phyloP scores from a whole-genome alignment of 2,329 filamentous ascomycete genomes.

The Acrocalymma vagum region DNA sequence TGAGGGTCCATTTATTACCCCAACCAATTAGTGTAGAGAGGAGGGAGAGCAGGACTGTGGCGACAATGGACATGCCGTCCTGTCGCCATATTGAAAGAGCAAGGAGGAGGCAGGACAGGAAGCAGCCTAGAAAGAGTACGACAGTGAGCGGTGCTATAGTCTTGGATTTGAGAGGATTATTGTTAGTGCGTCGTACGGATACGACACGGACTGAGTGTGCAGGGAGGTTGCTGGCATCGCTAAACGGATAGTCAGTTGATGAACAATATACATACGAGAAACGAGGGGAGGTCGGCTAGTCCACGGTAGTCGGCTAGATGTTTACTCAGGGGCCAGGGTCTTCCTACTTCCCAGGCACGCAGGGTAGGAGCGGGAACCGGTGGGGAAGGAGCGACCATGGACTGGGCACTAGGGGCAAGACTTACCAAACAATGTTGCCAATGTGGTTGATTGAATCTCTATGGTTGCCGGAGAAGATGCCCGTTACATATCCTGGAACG shows the following conservation, averaged over 20 bases:
- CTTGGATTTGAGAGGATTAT: constrained; percentile 51
- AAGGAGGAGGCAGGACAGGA: constrained; percentile 53
- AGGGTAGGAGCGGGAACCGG: too few species aligned
- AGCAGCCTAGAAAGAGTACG: constrained; percentile 55
- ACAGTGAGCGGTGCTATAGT: constrained; percentile 55
- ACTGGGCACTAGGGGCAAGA: constrained; percentile 6
- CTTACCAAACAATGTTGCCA: constrained; percentile 56
- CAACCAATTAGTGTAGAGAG: constrained; percentile 60
- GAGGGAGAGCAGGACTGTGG: constrained; percentile 57
- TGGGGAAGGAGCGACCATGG: too few species aligned
- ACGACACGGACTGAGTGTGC: constrained; percentile 53
- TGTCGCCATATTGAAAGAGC: constrained; percentile 53
- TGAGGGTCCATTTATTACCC: constrained; percentile 59
- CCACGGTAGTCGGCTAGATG: too few species aligned
- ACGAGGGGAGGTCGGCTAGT: constrained; percentile 1
- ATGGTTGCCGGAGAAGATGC: constrained; percentile 57
- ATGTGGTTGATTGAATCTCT: constrained; percentile 58
- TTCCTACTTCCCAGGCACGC: too few species aligned
- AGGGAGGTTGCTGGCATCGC: constrained; percentile 46
- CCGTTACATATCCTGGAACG: constrained; percentile 52
- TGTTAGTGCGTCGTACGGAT: constrained; percentile 42
- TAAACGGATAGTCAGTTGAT: constrained; percentile 16
- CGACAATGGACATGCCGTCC: constrained; percentile 61
- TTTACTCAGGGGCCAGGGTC: too few species aligned
- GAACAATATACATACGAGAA: too few species aligned